Conservation (phyloP, 2,329 filamentous ascomycete species). For the Zasmidium angulare region DNA sequence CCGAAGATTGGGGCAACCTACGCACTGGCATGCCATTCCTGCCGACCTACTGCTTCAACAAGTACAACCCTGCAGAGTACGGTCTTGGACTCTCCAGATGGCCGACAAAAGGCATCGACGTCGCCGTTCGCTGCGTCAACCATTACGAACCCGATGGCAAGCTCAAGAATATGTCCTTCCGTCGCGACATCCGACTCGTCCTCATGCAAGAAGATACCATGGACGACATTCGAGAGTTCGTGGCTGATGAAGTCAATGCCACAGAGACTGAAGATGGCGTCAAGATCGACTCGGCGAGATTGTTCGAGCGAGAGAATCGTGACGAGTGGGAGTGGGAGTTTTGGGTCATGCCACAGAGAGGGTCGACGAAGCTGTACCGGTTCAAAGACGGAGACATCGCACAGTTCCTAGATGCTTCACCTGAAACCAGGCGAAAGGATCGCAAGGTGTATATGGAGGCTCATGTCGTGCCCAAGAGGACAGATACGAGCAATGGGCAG, state of each 20-base stretch:
- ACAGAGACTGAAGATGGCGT: slow-evolving; percentile 4
- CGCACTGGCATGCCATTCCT: slow-evolving; percentile 12
- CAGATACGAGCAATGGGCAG: too few relatives aligned
- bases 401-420: slow-evolving; percentile 8
- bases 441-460: slow-evolving; percentile 16
- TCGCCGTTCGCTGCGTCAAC: slow-evolving; percentile 11
- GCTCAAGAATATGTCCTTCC: slow-evolving; percentile 4
- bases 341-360: slow-evolving; percentile 16
- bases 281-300: slow-evolving; percentile 1
- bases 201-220: slow-evolving; percentile 5
- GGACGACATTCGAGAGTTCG: background rate
- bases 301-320: slow-evolving; percentile 1
- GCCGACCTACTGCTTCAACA: slow-evolving; percentile 11
- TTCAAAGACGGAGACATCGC: slow-evolving; percentile 2
- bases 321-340: slow-evolving; percentile 8
- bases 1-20: slow-evolving; percentile 1
- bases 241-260: slow-evolving; percentile 3
- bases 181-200: slow-evolving; percentile 5
- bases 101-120: slow-evolving; percentile 10
- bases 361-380: slow-evolving; percentile 9
- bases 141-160: background rate
- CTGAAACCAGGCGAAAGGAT: background rate
- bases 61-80: background rate
- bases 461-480: slow-evolving; percentile 7
- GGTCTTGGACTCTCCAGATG: slow-evolving; percentile 4